These are phyloP conservation scores for Bolboschoenoplectus hybrid DNA, from an alignment of 202 grass and related monocot species.

Conservation along the genomic window DNA sequence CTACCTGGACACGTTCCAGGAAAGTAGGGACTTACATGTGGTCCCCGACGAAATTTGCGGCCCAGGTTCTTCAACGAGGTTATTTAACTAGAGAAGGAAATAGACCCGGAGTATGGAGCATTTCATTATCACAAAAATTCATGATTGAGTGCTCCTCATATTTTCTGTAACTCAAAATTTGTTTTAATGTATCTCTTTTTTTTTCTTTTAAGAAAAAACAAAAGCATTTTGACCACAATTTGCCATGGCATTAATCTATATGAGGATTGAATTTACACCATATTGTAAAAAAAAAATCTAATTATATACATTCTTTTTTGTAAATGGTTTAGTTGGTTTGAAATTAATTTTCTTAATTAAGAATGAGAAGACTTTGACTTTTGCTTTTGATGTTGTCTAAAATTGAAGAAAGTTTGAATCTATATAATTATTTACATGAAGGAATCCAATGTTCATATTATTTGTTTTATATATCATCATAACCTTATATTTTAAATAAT, in stretches of 20 bases:
- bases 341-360: neutral
- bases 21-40: neutral
- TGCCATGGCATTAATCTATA: neutral
- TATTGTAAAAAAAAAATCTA: no score
- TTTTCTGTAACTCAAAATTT: neutral
- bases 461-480: no score
- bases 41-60: neutral
- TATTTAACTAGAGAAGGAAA: neutral
- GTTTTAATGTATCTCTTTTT: neutral
- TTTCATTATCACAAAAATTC: neutral
- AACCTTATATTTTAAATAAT: no score
- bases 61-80: neutral
- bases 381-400: neutral
- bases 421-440: no score
- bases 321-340: neutral
- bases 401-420: neutral
- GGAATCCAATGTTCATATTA: no score
- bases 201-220: neutral
- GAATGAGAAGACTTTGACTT: neutral
- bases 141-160: neutral
- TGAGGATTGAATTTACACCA: no score
- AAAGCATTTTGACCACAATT: neutral
- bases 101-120: neutral
- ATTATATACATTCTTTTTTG: no score
- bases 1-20: neutral